Base-by-base conservation (phyloP, 2,329 filamentous ascomycete genomes). In the Epichloe coenophiala region DNA sequence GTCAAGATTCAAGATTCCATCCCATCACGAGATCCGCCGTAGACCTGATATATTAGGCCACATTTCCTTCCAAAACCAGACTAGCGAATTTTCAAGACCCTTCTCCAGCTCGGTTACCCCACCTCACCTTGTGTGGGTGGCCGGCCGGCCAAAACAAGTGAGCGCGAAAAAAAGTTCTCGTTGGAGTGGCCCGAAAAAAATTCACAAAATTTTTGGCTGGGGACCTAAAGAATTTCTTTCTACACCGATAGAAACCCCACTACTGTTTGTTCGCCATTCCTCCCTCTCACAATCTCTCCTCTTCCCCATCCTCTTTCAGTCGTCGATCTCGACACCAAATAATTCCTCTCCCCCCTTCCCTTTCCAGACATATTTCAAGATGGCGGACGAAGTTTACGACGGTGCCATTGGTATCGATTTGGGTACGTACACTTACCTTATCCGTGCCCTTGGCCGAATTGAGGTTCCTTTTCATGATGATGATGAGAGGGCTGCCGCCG, bases 381-480 rank as follows among this genome's bases (percentile, higher is more conserved):
- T 96, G 91, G 84, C 88, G 72, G 89, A 95, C 73, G 91, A 96
- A 84, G 84, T 94, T 66, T 98, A 97, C 74, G 93, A 98, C 72
- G 93, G 93, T 86, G 93, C 93, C 83, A 88, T 97, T 78, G 93
- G 93, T 83, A 98, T 98, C 78, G 93, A 98, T 84, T 82, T 98
- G 77, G 93, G 91, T 95, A 78, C 66, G 84, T 76, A 45, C 8
- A 33, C 15, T 44, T 19, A 17, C n/a, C 19, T 44, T 19, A 17
- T 13, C 19, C 47, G 23, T n/a, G 19, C 33, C 42, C 11, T 31
- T 21, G 12, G 15, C 15, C 23, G 35, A 31, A 13, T 21, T 37
- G 39, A 23, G 19, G 19, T 48, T 23, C 8, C 13, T n/a, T 37
- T 19, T 9, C 27, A 27, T 37, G 13, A 36, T 17, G 39, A 27